phyloP scores from a whole-genome alignment of 2,329 filamentous ascomycete species.

The Venturia effusa region DNA sequence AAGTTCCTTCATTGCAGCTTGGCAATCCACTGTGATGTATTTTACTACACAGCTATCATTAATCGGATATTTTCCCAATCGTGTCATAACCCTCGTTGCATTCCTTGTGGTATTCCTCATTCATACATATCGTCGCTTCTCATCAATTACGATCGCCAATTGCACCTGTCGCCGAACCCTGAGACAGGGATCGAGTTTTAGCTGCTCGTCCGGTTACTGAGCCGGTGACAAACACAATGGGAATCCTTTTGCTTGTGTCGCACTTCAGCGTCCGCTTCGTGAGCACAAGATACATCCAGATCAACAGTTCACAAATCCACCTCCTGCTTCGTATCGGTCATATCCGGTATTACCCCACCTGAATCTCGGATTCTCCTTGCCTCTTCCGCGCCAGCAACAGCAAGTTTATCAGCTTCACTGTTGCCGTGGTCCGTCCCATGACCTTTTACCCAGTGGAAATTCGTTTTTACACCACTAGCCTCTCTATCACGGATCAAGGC shows the following conservation, averaged over 20 bases:
- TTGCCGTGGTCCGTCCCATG: slow-evolving; percentile 68
- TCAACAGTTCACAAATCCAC: background rate
- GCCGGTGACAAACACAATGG: background rate
- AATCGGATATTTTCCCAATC: too few species aligned
- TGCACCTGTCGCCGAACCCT: too few species aligned
- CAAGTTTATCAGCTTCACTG: slow-evolving; percentile 66
- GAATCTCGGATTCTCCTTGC: slow-evolving; percentile 15
- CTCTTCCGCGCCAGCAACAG: slow-evolving; percentile 52
- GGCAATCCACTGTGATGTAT: too few species aligned
- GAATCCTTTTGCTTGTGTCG: background rate
- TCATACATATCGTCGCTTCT: too few species aligned
- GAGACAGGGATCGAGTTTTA: too few species aligned
- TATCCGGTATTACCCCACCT: background rate
- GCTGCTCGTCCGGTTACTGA: too few species aligned
- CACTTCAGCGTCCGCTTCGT: background rate
- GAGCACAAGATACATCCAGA: background rate
- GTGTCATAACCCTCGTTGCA: too few species aligned
- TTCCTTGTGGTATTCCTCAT: too few species aligned
- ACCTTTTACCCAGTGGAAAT: slow-evolving; percentile 84
- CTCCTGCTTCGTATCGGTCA: background rate
- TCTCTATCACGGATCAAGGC: slow-evolving; percentile 60
- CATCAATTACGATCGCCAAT: too few species aligned
- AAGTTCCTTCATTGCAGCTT: too few species aligned
- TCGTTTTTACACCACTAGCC: slow-evolving; percentile 47
- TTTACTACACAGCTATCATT: too few species aligned